Evolutionary conservation across 441 rosid genomes (phyloP).

Genomic region (Pelargonium australe): DNA sequence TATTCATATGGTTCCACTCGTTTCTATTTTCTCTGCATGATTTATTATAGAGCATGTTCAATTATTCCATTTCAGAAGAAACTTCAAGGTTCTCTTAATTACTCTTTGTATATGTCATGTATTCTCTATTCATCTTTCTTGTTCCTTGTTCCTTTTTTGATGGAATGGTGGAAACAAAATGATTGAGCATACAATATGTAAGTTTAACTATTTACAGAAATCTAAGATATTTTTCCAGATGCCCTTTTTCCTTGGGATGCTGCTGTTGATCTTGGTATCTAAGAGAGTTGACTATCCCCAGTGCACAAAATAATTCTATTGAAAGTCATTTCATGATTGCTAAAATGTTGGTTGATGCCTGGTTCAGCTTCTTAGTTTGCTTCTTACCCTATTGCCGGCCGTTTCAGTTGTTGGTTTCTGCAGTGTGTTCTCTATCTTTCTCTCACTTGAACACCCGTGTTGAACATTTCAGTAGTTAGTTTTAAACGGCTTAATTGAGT

Average conservation of each 20-base stretch:
- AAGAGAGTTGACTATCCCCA: background rate
- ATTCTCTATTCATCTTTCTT: background rate
- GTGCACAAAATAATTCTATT: too few species aligned
- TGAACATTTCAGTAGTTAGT: background rate
- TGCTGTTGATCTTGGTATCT: constrained; percentile 7
- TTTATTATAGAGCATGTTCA: background rate
- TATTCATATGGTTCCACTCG: background rate
- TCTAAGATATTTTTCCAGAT: background rate
- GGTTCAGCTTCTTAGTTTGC: constrained; percentile 7
- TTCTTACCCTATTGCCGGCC: background rate
- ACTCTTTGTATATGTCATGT: constrained; percentile 9
- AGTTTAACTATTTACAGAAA: background rate
- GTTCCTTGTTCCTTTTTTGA: background rate
- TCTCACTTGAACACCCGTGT: background rate
- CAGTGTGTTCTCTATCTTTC: background rate
- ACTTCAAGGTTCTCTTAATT: background rate
- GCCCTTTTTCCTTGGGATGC: constrained; percentile 3
- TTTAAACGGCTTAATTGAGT: constrained; percentile 14
- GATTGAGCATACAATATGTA: background rate
- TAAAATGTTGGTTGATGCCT: constrained; percentile 1
- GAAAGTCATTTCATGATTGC: background rate
- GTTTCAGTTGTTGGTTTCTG: background rate
- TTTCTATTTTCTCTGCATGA: constrained; percentile 5
- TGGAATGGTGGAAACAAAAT: background rate
- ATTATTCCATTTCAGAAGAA: too few species aligned